phyloP scores from a whole-genome alignment of 345 rosid genomes.

The Eucalyptus tenuipes region DNA sequence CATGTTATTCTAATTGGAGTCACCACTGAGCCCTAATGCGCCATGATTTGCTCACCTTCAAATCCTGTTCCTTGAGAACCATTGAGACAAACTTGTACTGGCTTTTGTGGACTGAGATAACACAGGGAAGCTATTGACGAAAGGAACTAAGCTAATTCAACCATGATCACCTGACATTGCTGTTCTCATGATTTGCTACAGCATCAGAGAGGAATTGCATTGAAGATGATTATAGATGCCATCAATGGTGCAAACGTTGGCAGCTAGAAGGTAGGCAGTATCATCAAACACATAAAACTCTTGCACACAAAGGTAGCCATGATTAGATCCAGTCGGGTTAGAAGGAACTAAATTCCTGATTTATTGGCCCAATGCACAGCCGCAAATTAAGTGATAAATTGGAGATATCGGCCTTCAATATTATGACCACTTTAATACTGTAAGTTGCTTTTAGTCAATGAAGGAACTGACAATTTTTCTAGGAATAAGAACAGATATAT shows the following conservation, averaged over 20 bases:
- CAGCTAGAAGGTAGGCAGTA: background rate
- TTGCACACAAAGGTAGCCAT: background rate
- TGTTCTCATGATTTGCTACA: background rate
- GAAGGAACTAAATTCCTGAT: background rate
- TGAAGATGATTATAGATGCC: background rate
- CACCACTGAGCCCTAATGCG: background rate
- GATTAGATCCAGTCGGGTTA: background rate
- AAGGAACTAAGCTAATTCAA: background rate
- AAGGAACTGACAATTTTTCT: background rate
- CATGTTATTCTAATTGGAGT: background rate
- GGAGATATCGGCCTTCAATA: background rate
- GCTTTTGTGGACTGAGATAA: background rate
- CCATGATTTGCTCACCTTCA: background rate
- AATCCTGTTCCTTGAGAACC: background rate
- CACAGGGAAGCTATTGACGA: background rate
- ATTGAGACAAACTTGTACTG: background rate
- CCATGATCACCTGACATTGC: background rate
- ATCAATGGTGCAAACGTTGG: background rate
- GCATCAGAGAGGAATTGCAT: background rate
- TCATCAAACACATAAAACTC: background rate
- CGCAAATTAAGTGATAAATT: background rate
- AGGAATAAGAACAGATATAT: background rate
- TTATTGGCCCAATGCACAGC: background rate
- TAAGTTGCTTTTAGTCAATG: background rate
- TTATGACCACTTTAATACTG: background rate